Base-by-base conservation (phyloP, 176 grass and related monocot species). In the Oryza punctata region DNA sequence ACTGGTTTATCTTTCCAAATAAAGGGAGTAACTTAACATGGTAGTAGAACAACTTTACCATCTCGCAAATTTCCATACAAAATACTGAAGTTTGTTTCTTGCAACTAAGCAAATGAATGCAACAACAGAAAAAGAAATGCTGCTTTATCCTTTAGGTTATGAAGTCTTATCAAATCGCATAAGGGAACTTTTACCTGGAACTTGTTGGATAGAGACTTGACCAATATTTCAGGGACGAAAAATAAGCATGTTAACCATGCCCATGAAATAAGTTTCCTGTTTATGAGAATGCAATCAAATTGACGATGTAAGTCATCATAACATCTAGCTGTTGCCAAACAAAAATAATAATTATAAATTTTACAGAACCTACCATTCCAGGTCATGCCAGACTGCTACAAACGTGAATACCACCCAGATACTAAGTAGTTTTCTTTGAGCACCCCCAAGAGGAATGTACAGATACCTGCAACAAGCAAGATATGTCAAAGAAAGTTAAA, bases 321-420 rank as follows among this genome's bases (percentile, higher is more conserved):
- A 73, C 16, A 29, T 24, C 57, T 11, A 43, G 15, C 15, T 61
- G 45, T 60, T 44, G 8, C 67, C 23, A 72, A 21, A 83, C 71
- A 73, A 26, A 25, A 78, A 32, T 61, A 59, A 79, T 10, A 37
- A 77, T 65, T 80, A 46, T 61, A 76, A 3, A 8, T 81, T 89
- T 25, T 54, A 70, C 6, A 82, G 71, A 57, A 83, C 15, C 21
- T 95, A 95, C 93, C 91, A 95, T 71, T 98, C 96, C 8, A 98
- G 76, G 86, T 98, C 96, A 90, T 98, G 96, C 96, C 96, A 98
- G 41, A 90, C 71, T 75, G 93, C 93, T 38, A 98, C 96, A 52
- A 98, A 98, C 70, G 96, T 98, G 83, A 98, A 98, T 93, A 98
- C 80, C 82, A 91, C 85, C 96, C 96, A 98, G 65, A 98, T 90